These are phyloP conservation scores for Adansonia rubrostipa DNA, from an alignment of 441 rosid genomes.

Conservation along the genomic window DNA sequence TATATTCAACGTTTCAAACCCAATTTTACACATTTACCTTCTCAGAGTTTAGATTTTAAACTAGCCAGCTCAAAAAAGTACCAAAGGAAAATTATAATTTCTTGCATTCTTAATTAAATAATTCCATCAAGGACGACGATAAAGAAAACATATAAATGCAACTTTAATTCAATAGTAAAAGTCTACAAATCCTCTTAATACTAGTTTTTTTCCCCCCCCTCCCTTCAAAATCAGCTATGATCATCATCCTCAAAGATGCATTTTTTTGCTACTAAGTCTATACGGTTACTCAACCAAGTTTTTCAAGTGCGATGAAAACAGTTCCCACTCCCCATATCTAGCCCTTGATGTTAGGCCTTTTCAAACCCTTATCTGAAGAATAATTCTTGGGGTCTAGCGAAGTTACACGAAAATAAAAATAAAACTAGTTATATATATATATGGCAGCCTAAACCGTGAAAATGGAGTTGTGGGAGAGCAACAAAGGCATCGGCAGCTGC, in stretches of 20 bases:
- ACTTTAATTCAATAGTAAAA: not conserved
- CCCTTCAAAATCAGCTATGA: not conserved
- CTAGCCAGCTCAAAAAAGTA: not conserved
- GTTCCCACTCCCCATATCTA: not conserved
- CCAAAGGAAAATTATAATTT: not conserved
- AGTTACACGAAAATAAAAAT: conserved; percentile 17
- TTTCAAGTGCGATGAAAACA: not conserved
- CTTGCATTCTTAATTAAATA: conserved; percentile 6
- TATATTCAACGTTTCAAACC: too few relatives aligned
- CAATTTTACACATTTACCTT: too few relatives aligned
- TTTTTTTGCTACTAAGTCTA: too few relatives aligned
- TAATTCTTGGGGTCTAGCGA: conserved; percentile 21
- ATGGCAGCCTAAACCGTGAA: too few relatives aligned
- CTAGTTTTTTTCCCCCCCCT: conserved; percentile 25
- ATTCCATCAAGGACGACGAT: conserved; percentile 7
- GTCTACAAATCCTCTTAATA: conserved; percentile 6
- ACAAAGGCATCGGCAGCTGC: too few relatives aligned
- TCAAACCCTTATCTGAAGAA: not conserved
- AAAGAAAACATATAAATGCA: not conserved
- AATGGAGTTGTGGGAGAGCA: too few relatives aligned
- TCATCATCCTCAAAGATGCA: too few relatives aligned
- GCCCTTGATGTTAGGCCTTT: conserved; percentile 1
- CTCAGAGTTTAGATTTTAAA: not conserved
- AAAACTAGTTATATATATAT: not conserved
- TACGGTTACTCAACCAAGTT: too few relatives aligned